Evolutionary conservation across 2,329 filamentous ascomycete species (phyloP).

Genomic region (Monilinia vaccinii-corymbosi): DNA sequence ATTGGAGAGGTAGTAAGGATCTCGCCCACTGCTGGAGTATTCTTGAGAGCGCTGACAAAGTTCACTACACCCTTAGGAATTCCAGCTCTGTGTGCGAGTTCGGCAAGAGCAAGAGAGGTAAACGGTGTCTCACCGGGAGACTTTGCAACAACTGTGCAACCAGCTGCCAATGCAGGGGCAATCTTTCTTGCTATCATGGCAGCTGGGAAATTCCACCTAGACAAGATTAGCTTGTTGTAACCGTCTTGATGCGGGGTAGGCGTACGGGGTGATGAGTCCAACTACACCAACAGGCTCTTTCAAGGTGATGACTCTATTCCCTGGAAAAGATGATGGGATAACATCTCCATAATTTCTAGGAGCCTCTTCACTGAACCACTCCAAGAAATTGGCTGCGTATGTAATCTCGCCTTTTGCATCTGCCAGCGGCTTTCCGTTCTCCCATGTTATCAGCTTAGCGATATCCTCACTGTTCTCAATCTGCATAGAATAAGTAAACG

Average conservation of each 20-base stretch:
- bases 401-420: constrained; percentile 64
- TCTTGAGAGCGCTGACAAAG: constrained; percentile 68
- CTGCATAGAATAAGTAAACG: constrained; percentile 15
- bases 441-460: constrained; percentile 75
- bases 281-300: constrained; percentile 81
- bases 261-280: constrained; percentile 64
- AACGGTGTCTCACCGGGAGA: constrained; percentile 88
- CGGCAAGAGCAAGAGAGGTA: constrained; percentile 77
- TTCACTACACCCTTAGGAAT: constrained; percentile 89
- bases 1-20: constrained; percentile 65
- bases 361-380: constrained; percentile 77
- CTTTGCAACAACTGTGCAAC: constrained; percentile 90
- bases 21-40: constrained; percentile 72
- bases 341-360: constrained; percentile 65
- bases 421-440: constrained; percentile 77
- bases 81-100: constrained; percentile 77
- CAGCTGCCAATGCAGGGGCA: constrained; percentile 75
- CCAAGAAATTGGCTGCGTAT: constrained; percentile 67
- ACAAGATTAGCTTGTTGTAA: background rate
- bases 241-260: background rate
- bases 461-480: constrained; percentile 68
- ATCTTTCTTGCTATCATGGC: constrained; percentile 68
- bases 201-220: constrained; percentile 73
- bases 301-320: constrained; percentile 67
- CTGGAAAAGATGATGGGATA: constrained; percentile 59